These are phyloP conservation scores for Alloteropsis angusta DNA, from an alignment of 202 grass and related monocot species.

Conservation along the genomic window DNA sequence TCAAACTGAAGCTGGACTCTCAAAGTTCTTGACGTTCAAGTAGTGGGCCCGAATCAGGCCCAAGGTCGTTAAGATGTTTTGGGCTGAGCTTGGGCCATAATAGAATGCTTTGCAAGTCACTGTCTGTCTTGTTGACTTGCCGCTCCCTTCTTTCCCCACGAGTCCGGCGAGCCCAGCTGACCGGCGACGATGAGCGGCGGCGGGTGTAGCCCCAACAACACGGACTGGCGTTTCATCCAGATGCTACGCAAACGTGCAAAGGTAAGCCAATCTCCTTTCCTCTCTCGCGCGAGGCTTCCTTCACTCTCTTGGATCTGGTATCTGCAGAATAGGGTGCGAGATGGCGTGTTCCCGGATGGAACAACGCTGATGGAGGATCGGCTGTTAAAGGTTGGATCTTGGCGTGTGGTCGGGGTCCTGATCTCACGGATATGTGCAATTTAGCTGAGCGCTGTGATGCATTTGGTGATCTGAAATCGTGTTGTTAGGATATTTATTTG, in stretches of 20 bases:
- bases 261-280: constrained; percentile 13
- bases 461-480: not conserved
- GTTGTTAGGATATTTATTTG: not conserved
- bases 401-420: not conserved
- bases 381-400: not conserved
- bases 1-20: not conserved
- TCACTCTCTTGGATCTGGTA: not conserved
- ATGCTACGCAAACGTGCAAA: constrained; percentile 56
- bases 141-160: not conserved
- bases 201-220: constrained; percentile 36
- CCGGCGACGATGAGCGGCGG: constrained; percentile 2
- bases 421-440: not conserved
- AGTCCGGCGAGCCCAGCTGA: not conserved
- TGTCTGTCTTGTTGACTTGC: not conserved
- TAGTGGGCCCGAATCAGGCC: not conserved
- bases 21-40: not conserved
- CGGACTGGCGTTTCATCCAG: constrained; percentile 59
- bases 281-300: not conserved
- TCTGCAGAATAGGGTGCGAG: not conserved
- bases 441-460: not conserved
- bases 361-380: not conserved
- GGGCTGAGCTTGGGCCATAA: not conserved
- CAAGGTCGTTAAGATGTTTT: not conserved
- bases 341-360: not conserved
- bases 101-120: not conserved